Evolutionary conservation across 2,329 filamentous ascomycete species (phyloP).

Genomic region (Fusarium virguliforme): DNA sequence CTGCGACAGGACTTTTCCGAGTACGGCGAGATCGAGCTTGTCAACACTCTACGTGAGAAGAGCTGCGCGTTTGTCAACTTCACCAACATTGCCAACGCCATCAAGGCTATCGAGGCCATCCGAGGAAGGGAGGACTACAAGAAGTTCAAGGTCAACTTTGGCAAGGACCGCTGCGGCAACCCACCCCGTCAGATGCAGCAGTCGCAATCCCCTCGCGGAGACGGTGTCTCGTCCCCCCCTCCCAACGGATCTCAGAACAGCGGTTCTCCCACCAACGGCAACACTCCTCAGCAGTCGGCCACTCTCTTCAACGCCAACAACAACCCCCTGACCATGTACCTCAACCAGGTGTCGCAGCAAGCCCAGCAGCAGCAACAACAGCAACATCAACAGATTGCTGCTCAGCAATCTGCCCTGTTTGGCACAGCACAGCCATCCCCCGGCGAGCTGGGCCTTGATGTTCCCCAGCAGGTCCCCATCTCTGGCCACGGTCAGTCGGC

Average conservation of each 20-base stretch:
- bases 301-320: conserved; percentile 85
- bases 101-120: conserved; percentile 98
- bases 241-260: conserved; percentile 74
- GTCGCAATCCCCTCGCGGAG: conserved; percentile 77
- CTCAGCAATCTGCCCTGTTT: conserved; percentile 87
- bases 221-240: conserved; percentile 71
- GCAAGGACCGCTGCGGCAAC: conserved; percentile 98
- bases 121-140: conserved; percentile 96
- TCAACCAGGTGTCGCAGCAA: conserved; percentile 85
- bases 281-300: conserved; percentile 76
- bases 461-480: conserved; percentile 73
- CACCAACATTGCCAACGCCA: conserved; percentile 99
- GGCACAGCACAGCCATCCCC: conserved; percentile 77
- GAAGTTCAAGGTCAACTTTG: conserved; percentile 99
- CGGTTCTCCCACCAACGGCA: conserved; percentile 69
- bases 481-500: conserved; percentile 76
- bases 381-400: conserved; percentile 79
- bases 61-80: conserved; percentile 99
- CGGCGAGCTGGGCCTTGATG: conserved; percentile 71
- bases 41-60: conserved; percentile 97
- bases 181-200: conserved; percentile 88
- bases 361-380: conserved; percentile 82
- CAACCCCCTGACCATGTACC: conserved; percentile 94
- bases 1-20: conserved; percentile 97
- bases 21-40: conserved; percentile 96